Evolutionary conservation across 768 basidiomycete species (phyloP).

Genomic region (Mycena belliarum): DNA sequence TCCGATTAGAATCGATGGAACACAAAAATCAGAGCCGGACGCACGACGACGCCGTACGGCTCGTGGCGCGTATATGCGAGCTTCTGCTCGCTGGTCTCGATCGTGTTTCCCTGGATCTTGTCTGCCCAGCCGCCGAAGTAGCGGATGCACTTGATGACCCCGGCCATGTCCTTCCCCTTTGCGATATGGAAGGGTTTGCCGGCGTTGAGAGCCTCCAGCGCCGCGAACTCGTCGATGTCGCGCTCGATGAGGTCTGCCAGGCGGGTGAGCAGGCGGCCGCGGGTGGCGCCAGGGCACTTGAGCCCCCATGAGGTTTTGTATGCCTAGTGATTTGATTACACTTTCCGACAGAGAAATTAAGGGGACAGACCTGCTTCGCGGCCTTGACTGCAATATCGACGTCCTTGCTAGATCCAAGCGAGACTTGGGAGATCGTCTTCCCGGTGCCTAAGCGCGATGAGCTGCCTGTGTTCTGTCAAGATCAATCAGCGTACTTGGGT

Average conservation of each 20-base stretch:
- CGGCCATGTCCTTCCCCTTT: conserved; percentile 24
- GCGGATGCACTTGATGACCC: conserved; percentile 37
- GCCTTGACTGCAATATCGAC: conserved; percentile 64
- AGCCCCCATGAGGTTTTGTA: conserved; percentile 49
- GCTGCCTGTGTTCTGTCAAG: background rate
- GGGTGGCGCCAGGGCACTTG: conserved; percentile 38
- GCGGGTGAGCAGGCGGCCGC: conserved; percentile 43
- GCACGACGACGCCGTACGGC: conserved; percentile 51
- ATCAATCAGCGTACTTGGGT: conserved; percentile 14
- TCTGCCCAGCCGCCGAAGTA: conserved; percentile 68
- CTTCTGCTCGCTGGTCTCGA: conserved; percentile 52
- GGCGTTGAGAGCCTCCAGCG: conserved; percentile 51
- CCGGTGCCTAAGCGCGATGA: conserved; percentile 2
- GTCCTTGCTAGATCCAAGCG: conserved; percentile 56
- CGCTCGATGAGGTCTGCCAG: conserved; percentile 56
- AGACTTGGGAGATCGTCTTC: conserved; percentile 47
- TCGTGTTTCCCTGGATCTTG: conserved; percentile 52
- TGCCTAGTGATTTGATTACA: conserved; percentile 25
- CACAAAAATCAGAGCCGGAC: conserved; percentile 6
- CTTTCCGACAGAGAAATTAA: background rate
- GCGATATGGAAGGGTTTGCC: conserved; percentile 35
- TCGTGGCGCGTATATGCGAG: conserved; percentile 64
- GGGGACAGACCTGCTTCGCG: conserved; percentile 34
- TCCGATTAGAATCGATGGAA: background rate
- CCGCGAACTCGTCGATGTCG: conserved; percentile 47